Conservation (phyloP, 805 yeast genomes). For the Yamadazyma ubonensis region DNA sequence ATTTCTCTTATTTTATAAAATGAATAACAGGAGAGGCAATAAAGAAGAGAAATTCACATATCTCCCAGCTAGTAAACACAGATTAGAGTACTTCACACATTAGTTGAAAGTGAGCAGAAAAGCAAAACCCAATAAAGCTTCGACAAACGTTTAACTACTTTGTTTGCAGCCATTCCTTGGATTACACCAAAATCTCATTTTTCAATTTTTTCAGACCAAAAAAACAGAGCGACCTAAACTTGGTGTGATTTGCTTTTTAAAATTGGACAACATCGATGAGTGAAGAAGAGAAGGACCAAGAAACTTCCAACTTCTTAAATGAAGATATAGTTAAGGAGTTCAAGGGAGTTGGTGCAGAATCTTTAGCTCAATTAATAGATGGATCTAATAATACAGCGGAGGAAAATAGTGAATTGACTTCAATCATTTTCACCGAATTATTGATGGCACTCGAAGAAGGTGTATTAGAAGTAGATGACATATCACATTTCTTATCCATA, state of each 20-base stretch:
- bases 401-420: slow-evolving; percentile 2
- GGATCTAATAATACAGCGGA: slow-evolving; percentile 20
- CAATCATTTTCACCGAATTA: slow-evolving; percentile 14
- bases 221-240: not conserved
- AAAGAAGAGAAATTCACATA: no score
- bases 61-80: no score
- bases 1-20: no score
- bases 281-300: not conserved
- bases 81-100: no score
- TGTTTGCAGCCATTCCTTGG: no score
- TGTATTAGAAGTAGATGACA: slow-evolving; percentile 1
- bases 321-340: slow-evolving; percentile 33
- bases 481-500: slow-evolving; percentile 18
- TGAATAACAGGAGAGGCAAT: no score
- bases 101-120: no score
- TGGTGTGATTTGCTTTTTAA: not conserved
- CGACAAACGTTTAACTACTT: no score
- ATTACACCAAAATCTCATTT: no score
- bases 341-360: slow-evolving; percentile 29
- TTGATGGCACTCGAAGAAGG: slow-evolving; percentile 13
- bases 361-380: slow-evolving; percentile 31
- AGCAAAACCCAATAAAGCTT: no score
- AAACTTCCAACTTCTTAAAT: slow-evolving; percentile 24
- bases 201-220: not conserved
- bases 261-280: slow-evolving; percentile 1